These are phyloP conservation scores for Tetrastigma voinierianum DNA, from an alignment of 164 flowering plant genomes.

Conservation along the genomic window DNA sequence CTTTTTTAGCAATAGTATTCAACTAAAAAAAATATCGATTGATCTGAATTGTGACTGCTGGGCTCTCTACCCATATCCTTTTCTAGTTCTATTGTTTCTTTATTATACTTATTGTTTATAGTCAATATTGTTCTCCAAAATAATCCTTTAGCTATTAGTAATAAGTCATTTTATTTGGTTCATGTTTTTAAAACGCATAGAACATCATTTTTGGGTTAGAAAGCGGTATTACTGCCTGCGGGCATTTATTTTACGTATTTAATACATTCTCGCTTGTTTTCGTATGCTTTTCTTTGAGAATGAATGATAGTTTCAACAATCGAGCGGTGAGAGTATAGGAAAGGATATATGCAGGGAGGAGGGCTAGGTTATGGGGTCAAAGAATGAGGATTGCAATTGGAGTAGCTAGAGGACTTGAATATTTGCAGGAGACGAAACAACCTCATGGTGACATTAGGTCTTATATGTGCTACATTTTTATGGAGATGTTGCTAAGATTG, in stretches of 20 bases:
- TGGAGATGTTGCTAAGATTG: constrained; percentile 78
- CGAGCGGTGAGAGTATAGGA: too few species aligned
- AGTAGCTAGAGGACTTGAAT: constrained; percentile 85
- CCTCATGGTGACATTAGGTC: constrained; percentile 83
- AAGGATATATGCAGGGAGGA: constrained; percentile 64
- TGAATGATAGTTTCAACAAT: too few species aligned
- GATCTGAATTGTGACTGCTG: too few species aligned
- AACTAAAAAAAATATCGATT: too few species aligned
- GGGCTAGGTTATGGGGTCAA: constrained; percentile 87
- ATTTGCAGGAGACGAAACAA: constrained; percentile 76
- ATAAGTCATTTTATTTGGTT: too few species aligned
- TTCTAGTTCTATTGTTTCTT: not conserved
- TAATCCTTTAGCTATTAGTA: too few species aligned
- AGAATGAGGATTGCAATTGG: constrained; percentile 90
- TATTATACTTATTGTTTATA: not conserved
- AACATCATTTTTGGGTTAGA: constrained; percentile 7
- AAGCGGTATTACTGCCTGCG: too few species aligned
- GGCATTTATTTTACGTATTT: too few species aligned
- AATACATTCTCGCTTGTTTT: too few species aligned
- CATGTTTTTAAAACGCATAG: too few species aligned
- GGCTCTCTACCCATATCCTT: not conserved
- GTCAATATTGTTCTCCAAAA: not conserved
- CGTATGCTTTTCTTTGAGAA: too few species aligned
- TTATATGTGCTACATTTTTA: constrained; percentile 72
- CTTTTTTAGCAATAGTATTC: too few species aligned